Evolutionary conservation across 805 yeast genomes (phyloP).

Genomic region (Metschnikowia lunata): DNA sequence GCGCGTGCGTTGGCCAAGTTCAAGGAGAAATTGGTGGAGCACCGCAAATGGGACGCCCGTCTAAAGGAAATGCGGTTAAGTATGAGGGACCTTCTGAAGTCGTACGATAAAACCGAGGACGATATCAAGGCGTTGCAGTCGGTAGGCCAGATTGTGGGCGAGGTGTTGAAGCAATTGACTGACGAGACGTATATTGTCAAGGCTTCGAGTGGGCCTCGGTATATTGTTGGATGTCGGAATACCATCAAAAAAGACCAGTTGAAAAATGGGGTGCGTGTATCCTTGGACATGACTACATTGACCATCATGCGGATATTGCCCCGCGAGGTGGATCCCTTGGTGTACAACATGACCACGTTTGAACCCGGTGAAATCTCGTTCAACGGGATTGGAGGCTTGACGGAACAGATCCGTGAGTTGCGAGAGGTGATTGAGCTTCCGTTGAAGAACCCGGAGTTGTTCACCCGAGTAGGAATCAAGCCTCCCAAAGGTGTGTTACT

Average conservation of each 20-base stretch:
- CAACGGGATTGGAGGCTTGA: slow-evolving; percentile 92
- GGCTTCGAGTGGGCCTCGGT: slow-evolving; percentile 95
- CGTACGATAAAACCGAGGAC: slow-evolving; percentile 89
- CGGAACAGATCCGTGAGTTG: slow-evolving; percentile 91
- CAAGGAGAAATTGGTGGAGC: slow-evolving; percentile 84
- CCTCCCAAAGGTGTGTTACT: slow-evolving; percentile 98
- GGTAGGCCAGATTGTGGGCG: slow-evolving; percentile 96
- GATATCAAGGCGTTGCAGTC: slow-evolving; percentile 96
- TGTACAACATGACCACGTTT: slow-evolving; percentile 95
- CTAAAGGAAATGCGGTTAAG: slow-evolving; percentile 77
- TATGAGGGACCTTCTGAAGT: slow-evolving; percentile 77
- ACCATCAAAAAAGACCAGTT: slow-evolving; percentile 79
- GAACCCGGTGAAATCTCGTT: slow-evolving; percentile 97
- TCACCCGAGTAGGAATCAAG: slow-evolving; percentile 92
- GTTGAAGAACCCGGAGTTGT: slow-evolving; percentile 92
- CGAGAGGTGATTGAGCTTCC: slow-evolving; percentile 98
- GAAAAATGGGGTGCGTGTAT: slow-evolving; percentile 92
- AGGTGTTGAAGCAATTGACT: slow-evolving; percentile 89
- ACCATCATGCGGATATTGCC: slow-evolving; percentile 97
- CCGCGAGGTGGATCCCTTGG: slow-evolving; percentile 96
- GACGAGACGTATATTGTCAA: slow-evolving; percentile 93
- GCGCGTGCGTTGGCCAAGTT: slow-evolving; percentile 72
- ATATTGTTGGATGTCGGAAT: slow-evolving; percentile 95
- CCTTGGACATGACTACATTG: slow-evolving; percentile 94
- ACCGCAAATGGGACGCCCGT: slow-evolving; percentile 90